Evolutionary conservation across 495 filamentous ascomycete genomes (phyloP), one percentile per base, ranked within the genome.

Genomic region (Penicillium daleae): DNA sequence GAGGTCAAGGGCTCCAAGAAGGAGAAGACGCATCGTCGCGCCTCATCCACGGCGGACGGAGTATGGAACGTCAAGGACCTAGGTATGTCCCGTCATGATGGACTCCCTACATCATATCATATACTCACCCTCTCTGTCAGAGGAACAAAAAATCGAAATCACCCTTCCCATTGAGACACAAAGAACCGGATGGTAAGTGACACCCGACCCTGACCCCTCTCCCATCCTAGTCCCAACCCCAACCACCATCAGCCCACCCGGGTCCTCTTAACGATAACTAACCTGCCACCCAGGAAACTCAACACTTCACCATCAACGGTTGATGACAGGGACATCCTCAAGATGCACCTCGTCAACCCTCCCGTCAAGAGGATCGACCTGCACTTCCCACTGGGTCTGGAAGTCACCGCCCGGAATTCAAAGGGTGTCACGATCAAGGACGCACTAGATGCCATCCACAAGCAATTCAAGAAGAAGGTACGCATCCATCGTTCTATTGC

Each of bases 401-500:
- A 92, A 65, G 91, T 97, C 69, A 91, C 91, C 40, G 93, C 92
- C 65, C 85, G 93, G 64, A 97, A 97, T 75, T 76, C 90, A 62
- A 93, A 94, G 74, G 93, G 93, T 37, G 92, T 97, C 64, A 97
- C 93, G 40, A 91, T 97, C 82, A 96, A 96, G 80, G 93, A 97
- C 77, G 93, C 92, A 58, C 73, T 96, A 71, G 92, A 96, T 75
- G 93, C 90, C 66, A 97, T 97, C 80, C 82, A 95, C 84, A 96
- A 96, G 82, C 86, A 90, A 66, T 95, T 88, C 83, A 94, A 93
- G 84, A 97, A 96, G 87, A 87, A 92, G 88, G 93, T 91, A 78
- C 61, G 78, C 13, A 39, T 15, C n/a, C 13, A 3, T 15, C 12
- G 60, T 12, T 21, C n/a, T 27, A 44, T 12, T 29, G 19, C 24